A percentile compares a stretch with the other conserved stretches of the same genome.
phyloP scores from a whole-genome alignment of 371 early-diverging fungal species.

The Phascolomyces articulosus region DNA sequence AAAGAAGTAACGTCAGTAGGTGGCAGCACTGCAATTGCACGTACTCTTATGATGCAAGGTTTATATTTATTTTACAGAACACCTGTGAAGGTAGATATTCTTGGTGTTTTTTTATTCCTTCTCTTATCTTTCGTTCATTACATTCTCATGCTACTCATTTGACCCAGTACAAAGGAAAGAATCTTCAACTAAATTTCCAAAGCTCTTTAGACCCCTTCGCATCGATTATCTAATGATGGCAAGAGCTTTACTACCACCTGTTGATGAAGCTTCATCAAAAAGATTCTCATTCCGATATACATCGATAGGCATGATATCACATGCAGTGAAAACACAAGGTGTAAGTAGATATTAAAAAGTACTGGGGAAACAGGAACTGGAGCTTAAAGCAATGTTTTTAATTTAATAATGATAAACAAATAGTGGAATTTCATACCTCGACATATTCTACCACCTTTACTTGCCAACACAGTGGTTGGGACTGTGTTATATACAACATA shows the following conservation, averaged over 20 bases:
- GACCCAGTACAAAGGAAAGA: neutral
- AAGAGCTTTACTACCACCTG: conserved; percentile 64
- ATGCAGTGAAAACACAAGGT: conserved; percentile 70
- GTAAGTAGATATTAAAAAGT: conserved; percentile 34
- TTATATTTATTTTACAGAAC: conserved; percentile 78
- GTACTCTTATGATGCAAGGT: conserved; percentile 66
- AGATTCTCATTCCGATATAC: conserved; percentile 66
- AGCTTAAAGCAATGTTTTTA: neutral
- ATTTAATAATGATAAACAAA: neutral
- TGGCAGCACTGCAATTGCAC: conserved; percentile 61
- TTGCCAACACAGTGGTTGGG: conserved; percentile 77
- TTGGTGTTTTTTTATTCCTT: too few species aligned
- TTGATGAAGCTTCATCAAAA: conserved; percentile 35
- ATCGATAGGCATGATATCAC: conserved; percentile 73
- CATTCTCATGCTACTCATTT: neutral
- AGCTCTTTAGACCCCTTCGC: conserved; percentile 80
- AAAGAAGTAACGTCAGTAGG: conserved; percentile 60
- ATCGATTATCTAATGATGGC: conserved; percentile 83
- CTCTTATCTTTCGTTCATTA: too few species aligned
- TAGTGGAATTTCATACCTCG: conserved; percentile 71
- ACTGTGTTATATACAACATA: conserved; percentile 66
- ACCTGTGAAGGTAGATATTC: conserved; percentile 65
- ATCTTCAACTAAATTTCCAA: too few species aligned
- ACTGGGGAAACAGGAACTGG: too few species aligned
- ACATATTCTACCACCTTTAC: conserved; percentile 73